Base-by-base conservation (phyloP, 2,329 filamentous ascomycete genomes). In the Botrytis galanthina region DNA sequence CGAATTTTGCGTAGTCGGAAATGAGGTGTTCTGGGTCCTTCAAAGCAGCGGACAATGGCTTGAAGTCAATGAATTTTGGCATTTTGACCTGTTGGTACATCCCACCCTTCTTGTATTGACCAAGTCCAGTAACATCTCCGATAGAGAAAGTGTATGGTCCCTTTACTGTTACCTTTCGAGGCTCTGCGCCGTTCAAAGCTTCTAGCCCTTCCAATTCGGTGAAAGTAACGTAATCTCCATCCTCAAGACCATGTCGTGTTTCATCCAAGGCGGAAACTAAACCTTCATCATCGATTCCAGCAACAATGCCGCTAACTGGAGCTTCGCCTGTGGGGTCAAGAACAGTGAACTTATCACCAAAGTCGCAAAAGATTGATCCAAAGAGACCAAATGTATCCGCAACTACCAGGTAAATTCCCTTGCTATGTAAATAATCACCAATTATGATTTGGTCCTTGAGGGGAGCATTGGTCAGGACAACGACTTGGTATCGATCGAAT, bases 131-230 rank as follows among this genome's bases (percentile, higher is more conserved):
- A 16, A 98, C 94, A 81, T 98, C 94, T 60, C 95, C 96, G 78
- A 99, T 98, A 22, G 94, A 96, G 84, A 99, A 99, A 14, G 95
- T 97, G 82, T 98, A 99, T 5, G 96, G 96, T 0, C 93, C 96
- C 85, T 97, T 98, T 68, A 98, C 94, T 6, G 92, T 93, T 75
- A 99, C 89, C 85, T 98, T 97, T 78, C 93, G 90, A 68, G 96
- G 95, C 75, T 93, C 93, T 62, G 89, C 88, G 78, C 89, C 89
- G 82, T 99, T 99, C 75, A 99, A 83, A 9, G 84, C 90, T 75
- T 97, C 95, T 93, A 99, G 93, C 35, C 96, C 96, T 84, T 96
- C 90, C 35, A 99, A 82, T 82, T 99, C 96, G 3, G 93, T 91
- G 82, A 99, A 99, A 14, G 94, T 97, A 73, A 99, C 94, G 81